Conservation (phyloP, 139 green algal genomes). For the Diplosphaera chodatii region DNA sequence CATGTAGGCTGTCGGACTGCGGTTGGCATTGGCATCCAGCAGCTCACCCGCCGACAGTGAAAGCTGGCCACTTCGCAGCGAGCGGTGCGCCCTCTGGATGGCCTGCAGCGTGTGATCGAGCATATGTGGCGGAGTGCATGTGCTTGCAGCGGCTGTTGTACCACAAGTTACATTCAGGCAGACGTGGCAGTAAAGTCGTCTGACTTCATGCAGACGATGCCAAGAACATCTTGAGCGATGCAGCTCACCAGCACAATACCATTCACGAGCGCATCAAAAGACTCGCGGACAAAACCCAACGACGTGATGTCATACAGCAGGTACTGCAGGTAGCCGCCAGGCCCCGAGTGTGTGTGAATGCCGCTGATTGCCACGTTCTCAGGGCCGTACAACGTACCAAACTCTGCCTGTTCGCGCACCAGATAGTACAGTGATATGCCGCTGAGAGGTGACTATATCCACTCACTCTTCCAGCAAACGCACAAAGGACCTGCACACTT, state of each 20-base stretch:
- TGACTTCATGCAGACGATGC: too few species aligned
- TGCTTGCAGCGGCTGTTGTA: too few species aligned
- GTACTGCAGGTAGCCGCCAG: constrained; percentile 77
- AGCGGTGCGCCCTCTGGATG: constrained; percentile 56
- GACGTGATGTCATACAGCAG: constrained; percentile 69
- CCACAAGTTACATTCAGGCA: too few species aligned
- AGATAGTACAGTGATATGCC: too few species aligned
- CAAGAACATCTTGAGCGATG: too few species aligned
- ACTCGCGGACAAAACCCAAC: constrained; percentile 71
- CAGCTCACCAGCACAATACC: constrained; percentile 58
- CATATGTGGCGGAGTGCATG: too few species aligned
- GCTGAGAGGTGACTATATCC: too few species aligned
- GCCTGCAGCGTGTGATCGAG: constrained; percentile 13
- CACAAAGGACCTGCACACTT: not conserved
- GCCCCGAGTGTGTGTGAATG: constrained; percentile 77
- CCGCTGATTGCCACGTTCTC: constrained; percentile 73
- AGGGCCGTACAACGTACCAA: constrained; percentile 61
- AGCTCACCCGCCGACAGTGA: constrained; percentile 36
- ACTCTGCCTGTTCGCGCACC: constrained; percentile 29
- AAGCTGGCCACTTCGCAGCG: constrained; percentile 39
- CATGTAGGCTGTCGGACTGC: constrained; percentile 74
- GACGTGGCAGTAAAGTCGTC: too few species aligned
- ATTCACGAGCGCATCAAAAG: constrained; percentile 68
- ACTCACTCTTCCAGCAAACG: too few species aligned
- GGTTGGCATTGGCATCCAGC: constrained; percentile 67